phyloP scores from a whole-genome alignment of 2,329 filamentous ascomycete species.

The Elsinoe ampelina region DNA sequence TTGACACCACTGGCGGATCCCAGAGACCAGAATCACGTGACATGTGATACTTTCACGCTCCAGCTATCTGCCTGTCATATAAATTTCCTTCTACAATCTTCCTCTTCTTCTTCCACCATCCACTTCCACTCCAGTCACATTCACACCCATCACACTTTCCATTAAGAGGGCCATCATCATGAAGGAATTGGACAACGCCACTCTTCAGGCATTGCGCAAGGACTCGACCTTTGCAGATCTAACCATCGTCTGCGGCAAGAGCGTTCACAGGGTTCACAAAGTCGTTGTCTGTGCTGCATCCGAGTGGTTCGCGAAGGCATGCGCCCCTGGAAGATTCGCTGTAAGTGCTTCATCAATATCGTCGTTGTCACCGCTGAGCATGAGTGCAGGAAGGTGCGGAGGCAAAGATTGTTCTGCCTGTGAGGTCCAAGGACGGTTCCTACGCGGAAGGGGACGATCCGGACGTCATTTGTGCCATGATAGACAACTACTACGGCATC shows the following conservation, averaged over 20 bases:
- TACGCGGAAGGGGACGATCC: not conserved
- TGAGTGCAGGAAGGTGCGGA: not conserved
- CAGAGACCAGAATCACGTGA: too few relatives aligned
- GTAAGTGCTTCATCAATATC: not conserved
- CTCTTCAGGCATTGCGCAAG: not conserved
- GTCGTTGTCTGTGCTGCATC: constrained; percentile 18
- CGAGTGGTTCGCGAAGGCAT: constrained; percentile 19
- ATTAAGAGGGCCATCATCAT: not conserved
- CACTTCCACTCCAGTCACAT: not conserved
- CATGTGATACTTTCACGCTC: too few relatives aligned
- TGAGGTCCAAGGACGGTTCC: not conserved
- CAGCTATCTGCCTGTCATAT: too few relatives aligned
- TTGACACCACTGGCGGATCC: too few relatives aligned
- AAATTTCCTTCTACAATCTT: not conserved
- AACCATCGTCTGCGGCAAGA: constrained; percentile 15
- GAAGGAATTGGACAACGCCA: not conserved
- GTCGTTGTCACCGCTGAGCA: not conserved
- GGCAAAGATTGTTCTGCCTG: not conserved
- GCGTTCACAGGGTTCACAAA: constrained; percentile 19
- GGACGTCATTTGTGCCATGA: not conserved
- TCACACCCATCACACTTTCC: not conserved
- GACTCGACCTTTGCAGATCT: not conserved
- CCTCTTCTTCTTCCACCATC: not conserved
- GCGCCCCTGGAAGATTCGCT: constrained; percentile 8
- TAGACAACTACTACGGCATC: not conserved